Percentiles rank a stretch among this genome's conserved stretches.
phyloP scores from a whole-genome alignment of 2,329 filamentous ascomycete species.

The Tolypocladium nubicola region DNA sequence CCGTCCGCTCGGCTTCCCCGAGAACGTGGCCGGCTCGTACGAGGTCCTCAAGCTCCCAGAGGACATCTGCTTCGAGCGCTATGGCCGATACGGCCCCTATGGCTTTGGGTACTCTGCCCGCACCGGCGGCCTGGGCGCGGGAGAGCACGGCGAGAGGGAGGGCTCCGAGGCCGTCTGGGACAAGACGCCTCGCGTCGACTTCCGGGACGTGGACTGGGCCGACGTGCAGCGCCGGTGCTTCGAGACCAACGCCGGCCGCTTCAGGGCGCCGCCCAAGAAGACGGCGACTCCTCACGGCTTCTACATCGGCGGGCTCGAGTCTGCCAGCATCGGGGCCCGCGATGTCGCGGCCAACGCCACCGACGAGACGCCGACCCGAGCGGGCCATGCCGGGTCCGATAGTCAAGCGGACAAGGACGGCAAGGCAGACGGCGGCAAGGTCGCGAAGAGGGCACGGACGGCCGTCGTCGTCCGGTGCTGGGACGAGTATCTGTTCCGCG shows the following conservation, averaged over 20 bases:
- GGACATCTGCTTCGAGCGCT: conserved; percentile 88
- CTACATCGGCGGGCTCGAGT: conserved; percentile 22
- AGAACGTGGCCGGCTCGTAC: conserved; percentile 79
- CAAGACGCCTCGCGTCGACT: conserved; percentile 63
- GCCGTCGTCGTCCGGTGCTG: conserved; percentile 76
- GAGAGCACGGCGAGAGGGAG: conserved; percentile 72
- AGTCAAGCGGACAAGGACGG: neutral
- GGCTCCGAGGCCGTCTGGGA: conserved; percentile 75
- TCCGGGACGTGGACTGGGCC: conserved; percentile 66
- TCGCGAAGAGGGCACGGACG: conserved; percentile 33
- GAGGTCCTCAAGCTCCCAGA: conserved; percentile 67
- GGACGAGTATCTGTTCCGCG: conserved; percentile 68
- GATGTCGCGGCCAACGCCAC: conserved; percentile 2
- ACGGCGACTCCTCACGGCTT: conserved; percentile 37
- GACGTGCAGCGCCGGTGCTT: conserved; percentile 67
- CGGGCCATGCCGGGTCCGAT: too few relatives aligned
- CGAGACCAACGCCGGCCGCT: conserved; percentile 59
- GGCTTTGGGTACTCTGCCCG: conserved; percentile 75
- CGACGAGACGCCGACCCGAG: neutral
- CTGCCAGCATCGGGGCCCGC: neutral
- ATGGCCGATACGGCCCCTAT: conserved; percentile 79
- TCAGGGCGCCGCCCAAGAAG: conserved; percentile 36
- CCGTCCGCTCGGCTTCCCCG: conserved; percentile 73
- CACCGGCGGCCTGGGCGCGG: conserved; percentile 74
- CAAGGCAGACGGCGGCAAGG: conserved; percentile 1